Base-by-base conservation (phyloP, 2,329 filamentous ascomycete genomes). In the Aspergillus spinulosporus region DNA sequence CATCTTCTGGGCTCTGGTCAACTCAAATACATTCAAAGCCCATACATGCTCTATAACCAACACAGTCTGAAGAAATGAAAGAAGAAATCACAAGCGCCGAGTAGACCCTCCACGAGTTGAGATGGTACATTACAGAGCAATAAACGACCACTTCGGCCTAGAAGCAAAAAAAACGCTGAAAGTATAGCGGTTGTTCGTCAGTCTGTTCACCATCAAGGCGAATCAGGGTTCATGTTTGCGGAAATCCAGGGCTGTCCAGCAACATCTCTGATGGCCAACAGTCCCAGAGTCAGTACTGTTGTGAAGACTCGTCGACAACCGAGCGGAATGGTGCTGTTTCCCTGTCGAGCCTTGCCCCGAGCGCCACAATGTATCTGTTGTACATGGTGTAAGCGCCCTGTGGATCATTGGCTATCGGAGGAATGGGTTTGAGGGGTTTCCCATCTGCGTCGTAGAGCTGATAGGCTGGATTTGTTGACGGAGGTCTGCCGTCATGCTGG, bases 31-130 rank as follows among this genome's bases (percentile, higher is more conserved):
- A 58, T 39, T 56, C 54, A 62, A 56, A 21, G 49, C 54, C 32
- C 58, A 61, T 62, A 59, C 43, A 62, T 63, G 60, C 52, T 62
- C 58, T 63, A 63, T 63, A 61, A 61, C 60, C 56, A 49, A 50
- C 54, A 51, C 49, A 60, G 29, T 56, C 42, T 62, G 46, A 51
- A 45, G 59, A 43, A 60, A 29, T 37, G 26, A 37, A 52, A 45
- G 45, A 49, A 43, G 45, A 46, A n/a, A 46, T 39, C 32, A 37
- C 37, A 49, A 29, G 26, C 5, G 26, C 21, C 31, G 37, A 21
- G 37, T 9, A 52, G 40, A 47, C 34, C 36, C 44, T 43, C 37
- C 42, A 40, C 28, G 28, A 37, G 31, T n/a, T 21, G 36, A 32
- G 34, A 53, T 49, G 31, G 29, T 57, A 57, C 55, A 49, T 56